These are phyloP conservation scores for Coemansia sp. DNA, from an alignment of 192 early-diverging fungal species.

Conservation along the genomic window DNA sequence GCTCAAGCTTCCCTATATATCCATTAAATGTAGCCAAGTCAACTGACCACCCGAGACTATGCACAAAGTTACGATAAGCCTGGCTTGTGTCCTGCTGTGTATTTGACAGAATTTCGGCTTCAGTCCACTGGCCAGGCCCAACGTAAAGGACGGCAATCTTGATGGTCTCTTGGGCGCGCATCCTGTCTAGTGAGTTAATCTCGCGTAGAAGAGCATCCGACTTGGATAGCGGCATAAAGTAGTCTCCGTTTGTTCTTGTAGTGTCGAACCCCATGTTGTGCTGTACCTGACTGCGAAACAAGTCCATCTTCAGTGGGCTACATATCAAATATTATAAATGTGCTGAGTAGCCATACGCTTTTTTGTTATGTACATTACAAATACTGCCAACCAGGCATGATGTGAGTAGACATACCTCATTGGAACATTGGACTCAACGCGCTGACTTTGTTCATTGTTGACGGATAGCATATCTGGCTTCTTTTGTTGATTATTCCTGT, in stretches of 20 bases:
- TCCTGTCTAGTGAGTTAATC: conserved; percentile 32
- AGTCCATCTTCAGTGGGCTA: conserved; percentile 36
- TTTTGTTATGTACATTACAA: neutral
- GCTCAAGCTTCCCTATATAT: conserved; percentile 84
- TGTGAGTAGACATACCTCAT: conserved; percentile 9
- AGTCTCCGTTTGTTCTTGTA: conserved; percentile 11
- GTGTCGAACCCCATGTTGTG: conserved; percentile 22
- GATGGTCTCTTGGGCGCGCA: conserved; percentile 68
- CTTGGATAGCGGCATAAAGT: conserved; percentile 27
- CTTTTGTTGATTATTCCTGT: neutral
- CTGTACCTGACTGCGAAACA: conserved; percentile 31
- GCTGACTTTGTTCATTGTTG: neutral
- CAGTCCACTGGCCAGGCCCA: conserved; percentile 86
- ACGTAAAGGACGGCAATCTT: conserved; percentile 94
- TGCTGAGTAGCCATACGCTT: neutral
- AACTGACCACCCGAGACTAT: conserved; percentile 91
- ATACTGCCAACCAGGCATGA: neutral
- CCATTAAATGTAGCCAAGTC: conserved; percentile 81
- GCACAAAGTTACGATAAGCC: conserved; percentile 82
- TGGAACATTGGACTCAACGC: neutral
- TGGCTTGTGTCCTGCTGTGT: conserved; percentile 59
- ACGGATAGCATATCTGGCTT: neutral
- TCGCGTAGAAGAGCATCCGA: conserved; percentile 36
- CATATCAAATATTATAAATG: neutral
- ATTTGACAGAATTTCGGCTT: conserved; percentile 82